phyloP scores from a whole-genome alignment of 140 eudicot species.

The Stevia rebaudiana region DNA sequence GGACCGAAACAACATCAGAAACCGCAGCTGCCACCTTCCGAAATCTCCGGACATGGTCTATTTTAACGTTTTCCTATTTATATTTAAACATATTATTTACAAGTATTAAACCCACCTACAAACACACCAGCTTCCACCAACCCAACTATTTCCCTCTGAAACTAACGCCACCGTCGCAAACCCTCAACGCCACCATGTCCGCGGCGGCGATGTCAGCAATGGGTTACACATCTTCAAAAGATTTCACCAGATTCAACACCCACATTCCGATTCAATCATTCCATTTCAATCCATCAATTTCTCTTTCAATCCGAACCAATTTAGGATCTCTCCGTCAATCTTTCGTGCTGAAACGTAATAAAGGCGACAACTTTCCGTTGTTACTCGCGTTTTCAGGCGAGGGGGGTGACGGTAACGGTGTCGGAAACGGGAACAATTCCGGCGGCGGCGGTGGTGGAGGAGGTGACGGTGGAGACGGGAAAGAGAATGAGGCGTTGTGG shows the following conservation, averaged over 20 bases:
- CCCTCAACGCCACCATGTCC: slow-evolving; percentile 33
- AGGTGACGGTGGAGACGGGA: slow-evolving; percentile 32
- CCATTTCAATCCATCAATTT: slow-evolving; percentile 8
- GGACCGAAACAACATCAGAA: slow-evolving; percentile 31
- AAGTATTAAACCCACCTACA: background rate
- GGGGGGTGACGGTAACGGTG: slow-evolving; percentile 33
- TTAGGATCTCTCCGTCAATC: background rate
- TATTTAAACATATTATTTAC: background rate
- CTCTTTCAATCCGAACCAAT: slow-evolving; percentile 16
- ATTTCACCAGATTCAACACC: slow-evolving; percentile 22
- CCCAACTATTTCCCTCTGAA: slow-evolving; percentile 19
- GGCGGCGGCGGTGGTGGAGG: slow-evolving; percentile 37
- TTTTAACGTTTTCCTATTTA: slow-evolving; percentile 15
- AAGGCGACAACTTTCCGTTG: slow-evolving; percentile 19
- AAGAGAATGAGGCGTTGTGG: slow-evolving; percentile 65
- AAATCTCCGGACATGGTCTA: slow-evolving; percentile 28
- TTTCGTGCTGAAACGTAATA: slow-evolving; percentile 2
- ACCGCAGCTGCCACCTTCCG: slow-evolving; percentile 34
- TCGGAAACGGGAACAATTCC: slow-evolving; percentile 9
- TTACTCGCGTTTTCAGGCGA: slow-evolving; percentile 29
- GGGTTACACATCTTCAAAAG: slow-evolving; percentile 21
- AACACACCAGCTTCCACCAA: background rate
- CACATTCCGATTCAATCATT: slow-evolving; percentile 17
- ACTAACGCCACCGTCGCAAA: slow-evolving; percentile 25
- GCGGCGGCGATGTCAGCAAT: slow-evolving; percentile 43